A percentile compares a stretch with the other conserved stretches of the same genome.
Conservation (phyloP, 306 rosid genomes). For the Oemleria cerasiformis region DNA sequence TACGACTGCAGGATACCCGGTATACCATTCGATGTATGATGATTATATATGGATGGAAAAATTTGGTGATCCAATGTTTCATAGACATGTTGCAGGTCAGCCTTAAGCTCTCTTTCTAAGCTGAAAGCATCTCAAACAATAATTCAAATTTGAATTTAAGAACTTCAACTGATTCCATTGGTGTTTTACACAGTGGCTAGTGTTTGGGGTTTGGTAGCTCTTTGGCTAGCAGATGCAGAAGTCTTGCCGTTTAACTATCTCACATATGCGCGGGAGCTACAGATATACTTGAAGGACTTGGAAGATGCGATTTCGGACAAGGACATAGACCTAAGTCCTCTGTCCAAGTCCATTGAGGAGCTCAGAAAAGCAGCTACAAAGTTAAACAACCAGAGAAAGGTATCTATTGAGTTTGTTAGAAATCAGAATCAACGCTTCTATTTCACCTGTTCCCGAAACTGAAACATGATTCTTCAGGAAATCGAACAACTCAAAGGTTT, state of each 20-base stretch:
- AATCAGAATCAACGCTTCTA: background rate
- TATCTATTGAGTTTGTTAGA: conserved; percentile 16
- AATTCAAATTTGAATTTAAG: background rate
- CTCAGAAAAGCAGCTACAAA: conserved; percentile 50
- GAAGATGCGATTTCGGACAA: conserved; percentile 38
- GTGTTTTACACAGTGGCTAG: conserved; percentile 48
- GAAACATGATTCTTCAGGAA: conserved; percentile 39
- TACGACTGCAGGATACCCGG: conserved; percentile 48
- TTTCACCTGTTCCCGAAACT: background rate
- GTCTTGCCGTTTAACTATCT: conserved; percentile 17
- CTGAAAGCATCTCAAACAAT: background rate
- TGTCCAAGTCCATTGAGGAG: conserved; percentile 50
- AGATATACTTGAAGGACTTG: conserved; percentile 31
- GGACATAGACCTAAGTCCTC: conserved; percentile 49
- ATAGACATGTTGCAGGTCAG: conserved; percentile 75
- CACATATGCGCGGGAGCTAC: conserved; percentile 5
- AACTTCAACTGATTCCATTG: background rate
- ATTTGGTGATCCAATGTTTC: conserved; percentile 74
- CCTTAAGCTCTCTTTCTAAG: background rate
- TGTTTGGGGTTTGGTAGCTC: conserved; percentile 73
- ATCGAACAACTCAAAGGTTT: conserved; percentile 41
- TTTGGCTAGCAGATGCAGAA: conserved; percentile 40
- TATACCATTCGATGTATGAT: conserved; percentile 73
- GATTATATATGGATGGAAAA: conserved; percentile 74
- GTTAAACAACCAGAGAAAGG: conserved; percentile 53